Evolutionary conservation across 106 monocot genomes (phyloP).

Genomic region (Xerophyta viscosa): DNA sequence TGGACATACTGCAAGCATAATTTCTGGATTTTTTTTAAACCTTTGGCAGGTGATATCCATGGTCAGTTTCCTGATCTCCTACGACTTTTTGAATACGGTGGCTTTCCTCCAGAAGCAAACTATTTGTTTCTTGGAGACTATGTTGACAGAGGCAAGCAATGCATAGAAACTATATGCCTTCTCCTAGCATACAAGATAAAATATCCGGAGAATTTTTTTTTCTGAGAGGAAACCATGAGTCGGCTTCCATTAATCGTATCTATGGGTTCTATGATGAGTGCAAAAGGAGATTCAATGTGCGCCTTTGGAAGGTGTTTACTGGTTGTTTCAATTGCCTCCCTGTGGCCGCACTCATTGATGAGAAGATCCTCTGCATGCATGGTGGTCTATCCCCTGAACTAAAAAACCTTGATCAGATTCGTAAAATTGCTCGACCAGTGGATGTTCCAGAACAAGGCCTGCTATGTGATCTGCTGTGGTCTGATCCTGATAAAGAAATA

Average conservation of each 20-base stretch:
- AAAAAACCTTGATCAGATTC: constrained; percentile 12
- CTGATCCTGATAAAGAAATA: constrained; percentile 14
- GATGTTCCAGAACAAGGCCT: constrained; percentile 18
- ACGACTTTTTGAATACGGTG: constrained; percentile 15
- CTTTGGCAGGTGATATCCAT: constrained; percentile 14
- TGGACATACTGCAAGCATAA: too few relatives aligned
- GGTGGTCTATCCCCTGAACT: constrained; percentile 14
- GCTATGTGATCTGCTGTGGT: constrained; percentile 12
- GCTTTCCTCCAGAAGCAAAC: constrained; percentile 12
- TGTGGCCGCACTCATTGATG: constrained; percentile 17
- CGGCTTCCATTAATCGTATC: constrained; percentile 15
- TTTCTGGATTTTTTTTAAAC: too few relatives aligned
- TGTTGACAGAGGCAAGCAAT: constrained; percentile 15
- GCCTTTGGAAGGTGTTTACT: constrained; percentile 17
- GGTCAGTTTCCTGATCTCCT: constrained; percentile 16
- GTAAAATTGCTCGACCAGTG: constrained; percentile 8
- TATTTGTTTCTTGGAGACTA: constrained; percentile 15
- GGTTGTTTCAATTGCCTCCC: constrained; percentile 17
- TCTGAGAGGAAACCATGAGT: constrained; percentile 14
- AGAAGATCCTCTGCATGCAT: constrained; percentile 19
- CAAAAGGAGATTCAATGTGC: constrained; percentile 15
- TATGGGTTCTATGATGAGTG: constrained; percentile 17
- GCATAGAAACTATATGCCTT: constrained; percentile 15
- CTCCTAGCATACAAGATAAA: constrained; percentile 15
- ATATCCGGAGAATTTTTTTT: constrained; percentile 13